Evolutionary conservation across 768 basidiomycete species (phyloP), one percentile per base, ranked within the genome.

Genomic region (Mycena chlorophos): DNA sequence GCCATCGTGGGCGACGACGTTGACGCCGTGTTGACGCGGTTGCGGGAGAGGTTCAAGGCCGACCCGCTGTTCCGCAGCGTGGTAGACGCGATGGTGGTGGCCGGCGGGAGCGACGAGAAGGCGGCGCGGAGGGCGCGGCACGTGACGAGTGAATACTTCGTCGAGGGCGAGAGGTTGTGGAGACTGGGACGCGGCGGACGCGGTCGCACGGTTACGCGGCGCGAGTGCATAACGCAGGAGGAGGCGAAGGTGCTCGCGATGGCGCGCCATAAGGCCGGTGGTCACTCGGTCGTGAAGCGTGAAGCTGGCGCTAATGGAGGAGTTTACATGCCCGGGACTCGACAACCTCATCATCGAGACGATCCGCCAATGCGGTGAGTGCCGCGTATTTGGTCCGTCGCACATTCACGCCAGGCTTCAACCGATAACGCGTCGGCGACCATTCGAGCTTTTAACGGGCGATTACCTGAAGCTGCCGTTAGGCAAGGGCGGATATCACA

Each of bases 401-500:
- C 56, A 58, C 27, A 26, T 58, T 0, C 37, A 45, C 1, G 46
- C 56, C 0, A 17, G 52, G 23, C 31, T 58, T 1, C 46, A 53
- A 17, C 52, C 56, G 19, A 54, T 58, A 10, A 58, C 56, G 19
- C 29, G 52, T 4, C 28, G 56, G 1, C 56, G 53, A 17, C 52
- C 56, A 5, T 54, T 45, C 46, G 56, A 58, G 40, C 53, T 71
- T 1, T 13, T 58, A 47, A 19, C 56, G 26, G 56, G n/a, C 34
- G 34, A 71, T 49, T 71, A 71, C 38, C 50, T 70, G 6, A 54
- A 57, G 1, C n/a, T 70, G 30, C 67, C 68, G 4, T 26, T n/a
- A 0, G 68, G 64, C 1, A 66, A 58, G 29, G 66, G 64, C 3
- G 64, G 66, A 4, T 66, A 52, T 43, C 30, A 62, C 3, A 65